Conservation (phyloP, 2,329 filamentous ascomycete species). For the Paraconiothyrium brasiliense region DNA sequence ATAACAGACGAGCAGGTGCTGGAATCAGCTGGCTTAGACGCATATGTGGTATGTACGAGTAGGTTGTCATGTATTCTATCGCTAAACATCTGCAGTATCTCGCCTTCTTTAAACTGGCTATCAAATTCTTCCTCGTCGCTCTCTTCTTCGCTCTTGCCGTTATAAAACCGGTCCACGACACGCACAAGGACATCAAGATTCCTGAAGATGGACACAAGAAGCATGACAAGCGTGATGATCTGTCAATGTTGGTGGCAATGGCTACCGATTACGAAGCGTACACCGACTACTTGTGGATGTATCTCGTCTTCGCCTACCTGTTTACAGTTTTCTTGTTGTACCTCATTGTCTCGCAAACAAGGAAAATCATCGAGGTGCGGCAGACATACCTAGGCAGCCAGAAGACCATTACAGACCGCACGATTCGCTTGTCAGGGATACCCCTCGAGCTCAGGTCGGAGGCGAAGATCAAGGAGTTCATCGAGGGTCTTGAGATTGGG, state of each 20-base stretch:
- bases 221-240: conserved; percentile 27
- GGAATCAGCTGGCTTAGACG: conserved; percentile 89
- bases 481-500: conserved; percentile 88
- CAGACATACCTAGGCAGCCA: conserved; percentile 94
- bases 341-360: conserved; percentile 83
- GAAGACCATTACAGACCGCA: conserved; percentile 94
- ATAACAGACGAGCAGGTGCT: conserved; percentile 91
- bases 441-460: conserved; percentile 82
- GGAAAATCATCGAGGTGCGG: conserved; percentile 82
- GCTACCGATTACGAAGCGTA: conserved; percentile 51
- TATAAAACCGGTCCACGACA: conserved; percentile 84
- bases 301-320: conserved; percentile 92
- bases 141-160: conserved; percentile 83
- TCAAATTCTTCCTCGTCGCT: conserved; percentile 80
- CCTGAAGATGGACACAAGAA: conserved; percentile 24
- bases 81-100: conserved; percentile 69
- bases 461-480: conserved; percentile 81
- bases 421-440: conserved; percentile 89
- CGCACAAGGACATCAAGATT: conserved; percentile 58
- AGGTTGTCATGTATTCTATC: too few relatives aligned
- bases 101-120: conserved; percentile 94
- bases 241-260: conserved; percentile 32
- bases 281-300: conserved; percentile 83
- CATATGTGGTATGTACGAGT: conserved; percentile 78
- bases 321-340: conserved; percentile 86